These are phyloP conservation scores for Beauveria sp. DNA, from an alignment of 2,329 filamentous ascomycete genomes.

Conservation along the genomic window DNA sequence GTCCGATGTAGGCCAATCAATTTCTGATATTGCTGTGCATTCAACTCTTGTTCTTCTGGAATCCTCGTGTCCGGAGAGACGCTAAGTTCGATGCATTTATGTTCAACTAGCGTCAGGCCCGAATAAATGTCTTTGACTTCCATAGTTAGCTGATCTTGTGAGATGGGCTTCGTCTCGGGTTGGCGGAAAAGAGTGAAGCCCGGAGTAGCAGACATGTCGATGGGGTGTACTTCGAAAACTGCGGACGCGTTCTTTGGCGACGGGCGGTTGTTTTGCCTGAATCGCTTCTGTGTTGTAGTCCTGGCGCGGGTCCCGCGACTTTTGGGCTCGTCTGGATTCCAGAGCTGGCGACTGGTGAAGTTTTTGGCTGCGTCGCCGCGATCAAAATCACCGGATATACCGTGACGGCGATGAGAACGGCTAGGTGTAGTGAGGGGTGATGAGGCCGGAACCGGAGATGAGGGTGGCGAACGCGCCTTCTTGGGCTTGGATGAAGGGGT, in stretches of 20 bases:
- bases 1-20: slow-evolving; percentile 77
- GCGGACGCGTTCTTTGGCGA: background rate
- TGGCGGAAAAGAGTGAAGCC: slow-evolving; percentile 27
- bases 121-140: slow-evolving; percentile 82
- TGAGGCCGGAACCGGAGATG: slow-evolving; percentile 15
- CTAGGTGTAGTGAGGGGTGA: slow-evolving; percentile 15
- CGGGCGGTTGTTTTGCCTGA: background rate
- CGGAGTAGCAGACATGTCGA: background rate
- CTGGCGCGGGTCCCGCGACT: background rate
- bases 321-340: slow-evolving; percentile 19
- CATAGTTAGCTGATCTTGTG: slow-evolving; percentile 68
- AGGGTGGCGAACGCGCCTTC: slow-evolving; percentile 23
- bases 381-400: slow-evolving; percentile 17
- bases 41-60: slow-evolving; percentile 37
- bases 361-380: slow-evolving; percentile 18
- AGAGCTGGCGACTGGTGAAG: slow-evolving; percentile 20
- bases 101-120: slow-evolving; percentile 78
- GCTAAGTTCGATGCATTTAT: slow-evolving; percentile 79
- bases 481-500: slow-evolving; percentile 10
- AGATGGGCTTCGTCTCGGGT: slow-evolving; percentile 60
- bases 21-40: slow-evolving; percentile 67
- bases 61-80: slow-evolving; percentile 47
- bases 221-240: background rate
- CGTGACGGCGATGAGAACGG: background rate
- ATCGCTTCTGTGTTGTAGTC: background rate